Evolutionary conservation across 1,284 basidiomycete genomes (phyloP), one percentile per base, ranked within the genome.

Genomic region (Apiotrichum sp.): DNA sequence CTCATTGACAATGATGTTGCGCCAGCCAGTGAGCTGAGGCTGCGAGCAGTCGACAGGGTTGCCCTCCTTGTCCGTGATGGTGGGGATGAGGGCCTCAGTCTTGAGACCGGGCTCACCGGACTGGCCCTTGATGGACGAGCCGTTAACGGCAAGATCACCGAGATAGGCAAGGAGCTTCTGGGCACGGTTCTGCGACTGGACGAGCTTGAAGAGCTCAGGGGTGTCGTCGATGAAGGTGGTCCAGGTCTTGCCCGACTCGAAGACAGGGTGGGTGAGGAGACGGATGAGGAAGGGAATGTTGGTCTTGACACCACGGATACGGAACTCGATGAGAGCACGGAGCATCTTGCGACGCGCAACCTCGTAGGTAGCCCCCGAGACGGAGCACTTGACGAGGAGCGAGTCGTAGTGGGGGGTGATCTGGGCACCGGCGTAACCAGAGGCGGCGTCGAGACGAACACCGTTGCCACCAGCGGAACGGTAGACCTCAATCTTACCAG

Each of bases 221-320:
- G 93, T 98, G 78, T 99, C 96, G 73, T 99, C 96, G 75, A 99
- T 98, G 81, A 98, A 97, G 29, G 93, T 98, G 3, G 93, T 99
- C 96, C 96, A 99, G 22, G 96, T 98, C 80, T 90, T 89, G 61
- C 93, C 93, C 44, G 85, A 87, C 66, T 97, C 89, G 79, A 98
- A 98, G 63, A 93, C 85, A 67, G 95, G 92, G 77, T 98, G 92
- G n/a, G 95, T 98, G 65, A 99, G 80, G 33, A 99, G 84, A 62
- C 93, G 88, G 85, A 98, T 96, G 65, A 99, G 80, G 88, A 98
- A 99, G 34, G 96, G 96, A 65, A 98, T 98, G 79, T 98, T 98
- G 65, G 93, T 97, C 89, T 97, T 97, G 76, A 97, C 93, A 70
- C 95, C 95, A 69, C 96, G 92, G 68, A 99, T 98, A 74, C 96